Evolutionary conservation across 1,139 yeast species (phyloP).

Genomic region (Geotrichum restrictum): DNA sequence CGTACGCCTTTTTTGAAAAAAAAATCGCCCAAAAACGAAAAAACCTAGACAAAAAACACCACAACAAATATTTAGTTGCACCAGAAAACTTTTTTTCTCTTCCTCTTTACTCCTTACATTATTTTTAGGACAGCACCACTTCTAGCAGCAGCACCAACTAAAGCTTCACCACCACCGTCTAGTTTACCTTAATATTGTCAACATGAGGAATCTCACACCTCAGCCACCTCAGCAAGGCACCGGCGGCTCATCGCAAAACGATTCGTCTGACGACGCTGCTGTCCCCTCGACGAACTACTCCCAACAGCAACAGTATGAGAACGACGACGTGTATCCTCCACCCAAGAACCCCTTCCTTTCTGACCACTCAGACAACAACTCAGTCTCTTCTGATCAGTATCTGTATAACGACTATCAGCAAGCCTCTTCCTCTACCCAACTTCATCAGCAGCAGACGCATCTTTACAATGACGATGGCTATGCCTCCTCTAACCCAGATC

Average conservation of each 20-base stretch:
- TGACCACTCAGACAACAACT: conserved; percentile 18
- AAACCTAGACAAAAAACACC: background rate
- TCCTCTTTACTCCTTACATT: background rate
- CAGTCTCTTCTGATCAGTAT: conserved; percentile 20
- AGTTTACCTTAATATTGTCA: background rate
- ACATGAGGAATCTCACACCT: conserved; percentile 8
- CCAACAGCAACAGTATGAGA: background rate
- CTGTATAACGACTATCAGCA: conserved; percentile 1
- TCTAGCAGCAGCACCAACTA: background rate
- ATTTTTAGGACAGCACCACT: background rate
- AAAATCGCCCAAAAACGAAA: background rate
- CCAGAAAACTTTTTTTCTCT: conserved; percentile 1
- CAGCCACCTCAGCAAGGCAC: background rate
- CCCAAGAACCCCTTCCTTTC: conserved; percentile 11
- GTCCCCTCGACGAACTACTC: background rate
- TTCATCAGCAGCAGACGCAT: background rate
- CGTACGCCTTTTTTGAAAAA: no score
- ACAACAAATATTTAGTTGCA: background rate
- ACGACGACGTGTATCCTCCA: conserved; percentile 3
- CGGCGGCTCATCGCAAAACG: background rate
- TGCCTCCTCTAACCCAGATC: conserved; percentile 6
- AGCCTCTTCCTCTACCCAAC: background rate
- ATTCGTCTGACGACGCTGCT: background rate
- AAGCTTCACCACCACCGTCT: background rate
- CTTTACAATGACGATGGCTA: conserved; percentile 14